Evolutionary conservation across 1,284 basidiomycete genomes (phyloP).

Genomic region (Ceratobasidium sp.): DNA sequence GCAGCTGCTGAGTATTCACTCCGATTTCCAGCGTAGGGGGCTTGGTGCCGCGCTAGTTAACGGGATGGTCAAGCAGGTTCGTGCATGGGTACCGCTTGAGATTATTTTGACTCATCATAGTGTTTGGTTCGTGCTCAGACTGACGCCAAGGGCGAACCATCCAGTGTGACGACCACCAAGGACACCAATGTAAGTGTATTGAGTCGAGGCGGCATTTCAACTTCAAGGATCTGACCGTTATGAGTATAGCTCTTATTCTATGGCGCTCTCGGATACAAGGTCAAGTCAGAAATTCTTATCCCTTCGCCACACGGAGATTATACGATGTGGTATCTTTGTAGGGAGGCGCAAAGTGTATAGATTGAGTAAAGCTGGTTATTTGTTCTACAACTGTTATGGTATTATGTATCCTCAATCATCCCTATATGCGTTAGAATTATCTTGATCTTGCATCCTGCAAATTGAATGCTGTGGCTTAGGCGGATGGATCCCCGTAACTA

Average conservation of each 20-base stretch:
- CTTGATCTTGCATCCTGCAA: no score
- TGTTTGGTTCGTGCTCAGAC: conserved; percentile 8
- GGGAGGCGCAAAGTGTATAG: conserved; percentile 17
- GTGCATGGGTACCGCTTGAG: not conserved
- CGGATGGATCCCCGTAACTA: no score
- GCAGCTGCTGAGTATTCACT: conserved; percentile 31
- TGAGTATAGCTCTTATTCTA: conserved; percentile 31
- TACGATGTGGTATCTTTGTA: conserved; percentile 16
- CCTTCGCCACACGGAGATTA: conserved; percentile 29
- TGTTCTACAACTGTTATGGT: not conserved
- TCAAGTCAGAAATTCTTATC: conserved; percentile 1
- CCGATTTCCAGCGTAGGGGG: conserved; percentile 23
- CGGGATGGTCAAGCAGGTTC: conserved; percentile 6
- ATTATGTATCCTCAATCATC: not conserved
- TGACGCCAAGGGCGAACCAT: conserved; percentile 6
- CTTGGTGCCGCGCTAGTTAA: conserved; percentile 10
- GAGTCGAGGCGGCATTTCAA: no score
- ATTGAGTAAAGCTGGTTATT: not conserved
- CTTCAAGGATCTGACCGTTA: no score
- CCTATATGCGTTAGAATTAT: not conserved
- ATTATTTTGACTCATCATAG: no score
- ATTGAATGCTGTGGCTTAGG: no score
- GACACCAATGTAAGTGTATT: conserved; percentile 21
- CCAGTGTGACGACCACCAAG: conserved; percentile 5
- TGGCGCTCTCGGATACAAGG: conserved; percentile 2